A percentile compares a stretch with the other conserved stretches of the same genome.
These are phyloP conservation scores for Amanita phalloides DNA, from an alignment of 768 basidiomycete genomes.

Conservation along the genomic window DNA sequence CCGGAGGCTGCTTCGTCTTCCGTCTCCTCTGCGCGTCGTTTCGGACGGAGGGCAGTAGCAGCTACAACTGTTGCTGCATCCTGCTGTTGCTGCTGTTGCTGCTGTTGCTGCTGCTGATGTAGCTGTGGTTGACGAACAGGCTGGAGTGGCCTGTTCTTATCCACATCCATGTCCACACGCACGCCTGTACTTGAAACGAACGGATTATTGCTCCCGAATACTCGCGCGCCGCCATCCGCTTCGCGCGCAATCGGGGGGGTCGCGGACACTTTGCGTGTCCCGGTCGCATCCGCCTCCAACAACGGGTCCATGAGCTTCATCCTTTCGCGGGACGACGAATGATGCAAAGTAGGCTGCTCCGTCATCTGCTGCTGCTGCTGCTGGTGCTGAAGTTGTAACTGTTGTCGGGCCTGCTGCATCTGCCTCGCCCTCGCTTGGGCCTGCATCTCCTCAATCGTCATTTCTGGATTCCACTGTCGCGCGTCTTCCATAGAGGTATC, in stretches of 20 bases:
- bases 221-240: slow-evolving; percentile 15
- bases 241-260: slow-evolving; percentile 73
- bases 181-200: neutral
- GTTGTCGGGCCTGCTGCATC: slow-evolving; percentile 22
- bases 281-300: slow-evolving; percentile 38
- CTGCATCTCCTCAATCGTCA: slow-evolving; percentile 20
- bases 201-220: neutral
- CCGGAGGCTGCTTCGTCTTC: too few relatives aligned
- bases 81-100: slow-evolving; percentile 7
- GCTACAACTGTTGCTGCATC: slow-evolving; percentile 24
- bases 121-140: too few relatives aligned
- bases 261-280: slow-evolving; percentile 67
- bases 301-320: slow-evolving; percentile 8
- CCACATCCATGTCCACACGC: neutral
- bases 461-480: neutral
- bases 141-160: neutral
- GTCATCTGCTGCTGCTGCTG: slow-evolving; percentile 28
- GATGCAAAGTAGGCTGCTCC: neutral
- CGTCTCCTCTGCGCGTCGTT: slow-evolving; percentile 42
- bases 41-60: slow-evolving; percentile 10
- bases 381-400: slow-evolving; percentile 14
- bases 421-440: slow-evolving; percentile 17
- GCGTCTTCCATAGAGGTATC: slow-evolving; percentile 1
- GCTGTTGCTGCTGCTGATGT: too few relatives aligned
- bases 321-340: slow-evolving; percentile 15